Base-by-base conservation (phyloP, 148 eudicot genomes). In the Rhododendron vialii region DNA sequence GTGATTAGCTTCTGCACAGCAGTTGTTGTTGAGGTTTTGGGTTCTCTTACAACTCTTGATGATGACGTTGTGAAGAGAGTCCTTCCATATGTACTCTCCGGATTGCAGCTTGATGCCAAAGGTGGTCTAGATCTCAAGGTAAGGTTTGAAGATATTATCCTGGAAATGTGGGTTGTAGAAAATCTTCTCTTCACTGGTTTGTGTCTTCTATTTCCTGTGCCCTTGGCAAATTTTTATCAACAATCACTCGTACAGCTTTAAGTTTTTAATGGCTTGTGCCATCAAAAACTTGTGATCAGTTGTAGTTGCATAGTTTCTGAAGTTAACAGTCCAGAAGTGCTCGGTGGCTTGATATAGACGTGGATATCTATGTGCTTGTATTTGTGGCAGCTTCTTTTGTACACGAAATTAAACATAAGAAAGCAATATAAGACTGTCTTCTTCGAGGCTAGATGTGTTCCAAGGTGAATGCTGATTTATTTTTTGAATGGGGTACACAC, bases 1-100 rank as follows among this genome's bases (percentile, higher is more conserved):
- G 93, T 93, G 75, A 91, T 88, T 88, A 92, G 90, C 81, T 94
- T 97, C 87, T 93, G 95, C 82, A 93, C 96, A 47, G 97, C 96
- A 43, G 95, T 94, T 84, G 91, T 94, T 87, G 90, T 95, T 73
- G 99, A 97, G 92, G 90, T 89, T 67, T 89, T 95, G 80, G 98
- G 95, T 78, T 92, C 92, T 82, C 83, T 91, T 43, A 86, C 87
- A 18, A 89, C 91, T 75, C 81, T 97, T 85, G 90, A 93, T 41
- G 89, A 89, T 87, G 92, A 94, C 55, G 65, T 88, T 85, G 98
- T 95, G 85, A 89, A 91, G 91, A 95, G 94, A 89, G 89, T 97
- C 80, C 93, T 94, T 80, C 99, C 98, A 7, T 95, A 88, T 85
- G 82, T 95, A 83, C 86, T 80, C 81, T 93, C 93, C 38, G 96